phyloP scores from a whole-genome alignment of 345 rosid genomes.

The Arabidopsis thaliana region TAIR10.1 NC_003076.8:6628501-6629000 shows the following conservation, averaged over 20 bases:
- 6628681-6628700: background rate
- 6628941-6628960: background rate
- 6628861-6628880: background rate
- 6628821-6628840: background rate
- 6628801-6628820: background rate
- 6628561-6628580: background rate
- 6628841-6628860: background rate
- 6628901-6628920: constrained; percentile 21
- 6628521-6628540: background rate
- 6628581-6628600: background rate
- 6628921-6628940: background rate
- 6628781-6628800: background rate
- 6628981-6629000: constrained; percentile 1
- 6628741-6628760: background rate
- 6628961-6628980: background rate
- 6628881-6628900: background rate
- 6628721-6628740: background rate
- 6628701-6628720: background rate
- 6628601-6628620: background rate
- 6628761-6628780: background rate
- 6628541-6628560: background rate
- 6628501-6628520: background rate
- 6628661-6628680: background rate
- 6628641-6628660: background rate
- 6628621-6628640: constrained; percentile 1